A percentile compares a stretch with the other conserved stretches of the same genome.
Evolutionary conservation across 2,329 filamentous ascomycete genomes (phyloP).

Genomic region (Chalara sp.): DNA sequence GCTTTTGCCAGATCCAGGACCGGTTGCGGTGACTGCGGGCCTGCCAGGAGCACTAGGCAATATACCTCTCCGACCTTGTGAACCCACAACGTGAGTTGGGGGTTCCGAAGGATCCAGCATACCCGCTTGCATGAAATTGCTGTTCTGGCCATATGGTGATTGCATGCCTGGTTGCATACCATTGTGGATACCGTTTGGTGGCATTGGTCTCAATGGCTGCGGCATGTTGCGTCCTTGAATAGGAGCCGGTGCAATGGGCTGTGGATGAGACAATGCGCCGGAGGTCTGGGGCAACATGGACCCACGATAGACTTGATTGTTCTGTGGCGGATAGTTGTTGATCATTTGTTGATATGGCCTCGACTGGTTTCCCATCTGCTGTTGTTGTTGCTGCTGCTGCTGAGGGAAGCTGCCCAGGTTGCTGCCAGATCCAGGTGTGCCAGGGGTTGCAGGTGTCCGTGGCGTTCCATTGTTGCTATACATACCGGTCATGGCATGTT

Average conservation of each 20-base stretch:
- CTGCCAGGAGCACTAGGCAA: constrained; percentile 84
- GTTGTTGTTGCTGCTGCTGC: constrained; percentile 36
- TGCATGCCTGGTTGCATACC: constrained; percentile 44
- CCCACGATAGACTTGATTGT: constrained; percentile 38
- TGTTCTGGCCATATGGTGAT: constrained; percentile 53
- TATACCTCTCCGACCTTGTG: constrained; percentile 86
- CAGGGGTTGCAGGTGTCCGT: constrained; percentile 55
- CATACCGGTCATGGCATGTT: constrained; percentile 43
- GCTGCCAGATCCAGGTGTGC: constrained; percentile 49
- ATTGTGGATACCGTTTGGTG: constrained; percentile 52
- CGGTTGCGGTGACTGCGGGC: constrained; percentile 66
- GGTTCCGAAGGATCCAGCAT: constrained; percentile 51
- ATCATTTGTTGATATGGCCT: constrained; percentile 16
- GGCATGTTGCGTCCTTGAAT: constrained; percentile 42
- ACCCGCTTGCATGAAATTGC: constrained; percentile 42
- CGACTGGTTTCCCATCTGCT: constrained; percentile 17
- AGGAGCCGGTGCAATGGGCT: constrained; percentile 70
- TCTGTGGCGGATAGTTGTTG: background rate
- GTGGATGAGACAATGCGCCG: constrained; percentile 61
- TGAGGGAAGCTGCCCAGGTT: constrained; percentile 49
- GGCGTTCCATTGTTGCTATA: constrained; percentile 46
- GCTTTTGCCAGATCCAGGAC: constrained; percentile 65
- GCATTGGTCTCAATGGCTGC: constrained; percentile 60
- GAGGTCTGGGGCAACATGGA: constrained; percentile 62
- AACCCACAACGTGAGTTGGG: constrained; percentile 89